A percentile compares a stretch with the other conserved stretches of the same genome.
These are phyloP conservation scores for Neohortaea acidophila DNA, from an alignment of 495 filamentous ascomycete genomes.

Conservation along the genomic window DNA sequence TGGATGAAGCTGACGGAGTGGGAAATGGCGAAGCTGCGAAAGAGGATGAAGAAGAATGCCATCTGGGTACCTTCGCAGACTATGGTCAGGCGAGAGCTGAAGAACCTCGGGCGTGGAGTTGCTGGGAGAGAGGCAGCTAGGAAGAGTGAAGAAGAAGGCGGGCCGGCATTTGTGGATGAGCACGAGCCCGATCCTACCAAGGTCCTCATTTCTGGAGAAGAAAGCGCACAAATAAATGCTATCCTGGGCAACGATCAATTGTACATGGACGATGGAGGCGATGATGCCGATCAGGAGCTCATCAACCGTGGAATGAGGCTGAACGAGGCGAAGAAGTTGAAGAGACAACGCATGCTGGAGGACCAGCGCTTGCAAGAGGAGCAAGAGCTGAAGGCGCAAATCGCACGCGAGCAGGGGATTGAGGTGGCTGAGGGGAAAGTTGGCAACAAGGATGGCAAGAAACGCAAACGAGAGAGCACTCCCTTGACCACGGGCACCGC, in stretches of 20 bases:
- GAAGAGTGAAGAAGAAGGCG: constrained; percentile 49
- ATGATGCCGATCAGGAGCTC: constrained; percentile 35
- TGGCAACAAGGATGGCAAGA: constrained; percentile 16
- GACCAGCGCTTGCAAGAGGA: constrained; percentile 43
- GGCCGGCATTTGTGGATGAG: constrained; percentile 40
- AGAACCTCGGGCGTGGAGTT: constrained; percentile 56
- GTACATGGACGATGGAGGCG: constrained; percentile 9
- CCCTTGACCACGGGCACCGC: neutral
- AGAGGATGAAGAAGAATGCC: constrained; percentile 98
- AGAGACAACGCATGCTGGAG: constrained; percentile 55
- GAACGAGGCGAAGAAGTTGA: constrained; percentile 84
- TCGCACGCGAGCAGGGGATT: constrained; percentile 11
- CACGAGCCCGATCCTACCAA: constrained; percentile 28
- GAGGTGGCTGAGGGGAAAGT: constrained; percentile 7
- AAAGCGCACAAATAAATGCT: constrained; percentile 26
- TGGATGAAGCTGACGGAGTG: constrained; percentile 84
- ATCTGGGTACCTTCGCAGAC: constrained; percentile 90
- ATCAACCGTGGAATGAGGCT: constrained; percentile 82
- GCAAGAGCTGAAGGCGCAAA: too few relatives aligned
- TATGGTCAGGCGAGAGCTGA: constrained; percentile 85
- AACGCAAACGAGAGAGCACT: constrained; percentile 23
- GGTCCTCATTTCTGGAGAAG: constrained; percentile 35
- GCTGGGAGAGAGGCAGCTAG: constrained; percentile 59
- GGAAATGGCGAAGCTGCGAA: constrained; percentile 80
- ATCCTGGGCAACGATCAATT: constrained; percentile 12